These are phyloP conservation scores for Coemansia sp. DNA, from an alignment of 192 early-diverging fungal genomes.

Conservation along the genomic window DNA sequence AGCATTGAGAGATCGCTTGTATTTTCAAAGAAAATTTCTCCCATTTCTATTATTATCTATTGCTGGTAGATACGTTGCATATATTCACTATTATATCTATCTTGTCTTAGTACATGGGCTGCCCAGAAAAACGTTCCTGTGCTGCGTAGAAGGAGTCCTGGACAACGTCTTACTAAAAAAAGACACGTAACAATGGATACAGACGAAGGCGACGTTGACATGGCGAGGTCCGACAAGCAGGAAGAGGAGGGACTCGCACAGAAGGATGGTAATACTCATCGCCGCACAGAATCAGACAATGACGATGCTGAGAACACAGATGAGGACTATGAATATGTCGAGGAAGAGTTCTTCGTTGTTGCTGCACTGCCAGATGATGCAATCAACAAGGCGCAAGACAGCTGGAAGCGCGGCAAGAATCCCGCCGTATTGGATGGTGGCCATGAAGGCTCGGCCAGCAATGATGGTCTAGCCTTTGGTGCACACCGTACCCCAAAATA, in stretches of 20 bases:
- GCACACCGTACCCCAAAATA: conserved; percentile 14
- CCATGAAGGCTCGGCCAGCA: not conserved
- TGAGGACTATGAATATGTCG: conserved; percentile 30
- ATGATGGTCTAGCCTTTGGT: too few species aligned
- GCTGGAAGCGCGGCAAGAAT: not conserved
- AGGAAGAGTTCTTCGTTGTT: conserved; percentile 37
- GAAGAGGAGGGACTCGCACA: not conserved
- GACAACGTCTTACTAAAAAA: not conserved
- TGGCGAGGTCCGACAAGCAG: conserved; percentile 2
- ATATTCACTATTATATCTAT: too few species aligned
- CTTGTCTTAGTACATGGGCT: too few species aligned
- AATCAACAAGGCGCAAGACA: conserved; percentile 2
- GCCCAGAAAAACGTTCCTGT: too few species aligned
- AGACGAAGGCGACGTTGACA: not conserved
- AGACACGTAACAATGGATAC: not conserved
- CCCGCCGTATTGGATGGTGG: too few species aligned
- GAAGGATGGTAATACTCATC: not conserved
- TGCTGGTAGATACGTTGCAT: not conserved
- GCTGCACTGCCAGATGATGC: conserved; percentile 25
- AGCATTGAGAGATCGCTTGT: too few species aligned
- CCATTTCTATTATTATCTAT: not conserved
- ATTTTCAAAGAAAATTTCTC: not conserved
- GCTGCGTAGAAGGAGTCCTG: not conserved
- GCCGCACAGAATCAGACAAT: not conserved
- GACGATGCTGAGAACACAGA: not conserved